Conservation (phyloP, 345 rosid genomes). For the Combretum micranthum region DNA sequence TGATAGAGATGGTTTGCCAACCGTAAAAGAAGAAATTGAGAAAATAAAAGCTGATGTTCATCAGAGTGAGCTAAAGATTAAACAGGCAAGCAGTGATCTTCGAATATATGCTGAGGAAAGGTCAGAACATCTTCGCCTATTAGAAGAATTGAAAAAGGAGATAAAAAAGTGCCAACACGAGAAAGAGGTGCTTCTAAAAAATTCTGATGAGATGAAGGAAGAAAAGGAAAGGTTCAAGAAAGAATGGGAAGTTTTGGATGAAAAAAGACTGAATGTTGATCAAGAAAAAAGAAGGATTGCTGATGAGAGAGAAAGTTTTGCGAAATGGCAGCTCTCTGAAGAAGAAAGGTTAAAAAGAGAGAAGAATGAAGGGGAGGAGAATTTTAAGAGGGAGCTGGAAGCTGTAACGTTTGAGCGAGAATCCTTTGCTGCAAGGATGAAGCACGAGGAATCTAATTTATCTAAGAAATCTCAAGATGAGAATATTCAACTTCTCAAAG, state of each 20-base stretch:
- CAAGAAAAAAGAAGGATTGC: constrained; percentile 34
- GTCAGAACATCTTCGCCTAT: constrained; percentile 48
- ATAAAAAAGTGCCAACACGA: constrained; percentile 43
- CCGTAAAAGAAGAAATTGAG: constrained; percentile 57
- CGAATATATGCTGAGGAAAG: constrained; percentile 57
- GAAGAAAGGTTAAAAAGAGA: constrained; percentile 53
- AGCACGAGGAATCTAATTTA: constrained; percentile 45
- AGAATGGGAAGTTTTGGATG: constrained; percentile 74
- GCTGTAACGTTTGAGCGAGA: constrained; percentile 52
- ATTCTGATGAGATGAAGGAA: constrained; percentile 54
- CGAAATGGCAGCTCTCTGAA: constrained; percentile 30
- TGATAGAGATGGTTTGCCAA: constrained; percentile 43
- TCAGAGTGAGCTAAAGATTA: constrained; percentile 48
- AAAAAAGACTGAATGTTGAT: constrained; percentile 42
- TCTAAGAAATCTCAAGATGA: constrained; percentile 45
- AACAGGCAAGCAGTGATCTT: constrained; percentile 49
- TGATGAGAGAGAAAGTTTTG: constrained; percentile 42
- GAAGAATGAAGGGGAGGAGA: constrained; percentile 41
- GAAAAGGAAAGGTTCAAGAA: constrained; percentile 71
- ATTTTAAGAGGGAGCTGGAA: constrained; percentile 44
- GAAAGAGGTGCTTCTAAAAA: constrained; percentile 55
- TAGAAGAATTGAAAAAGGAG: constrained; percentile 59
- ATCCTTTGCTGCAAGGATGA: constrained; percentile 56
- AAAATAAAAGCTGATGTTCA: constrained; percentile 49
- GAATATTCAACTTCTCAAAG: constrained; percentile 45